Percentiles rank a stretch among this genome's conserved stretches.
Conservation (phyloP, 179 eudicot species). For the Drosera spatulata region DNA sequence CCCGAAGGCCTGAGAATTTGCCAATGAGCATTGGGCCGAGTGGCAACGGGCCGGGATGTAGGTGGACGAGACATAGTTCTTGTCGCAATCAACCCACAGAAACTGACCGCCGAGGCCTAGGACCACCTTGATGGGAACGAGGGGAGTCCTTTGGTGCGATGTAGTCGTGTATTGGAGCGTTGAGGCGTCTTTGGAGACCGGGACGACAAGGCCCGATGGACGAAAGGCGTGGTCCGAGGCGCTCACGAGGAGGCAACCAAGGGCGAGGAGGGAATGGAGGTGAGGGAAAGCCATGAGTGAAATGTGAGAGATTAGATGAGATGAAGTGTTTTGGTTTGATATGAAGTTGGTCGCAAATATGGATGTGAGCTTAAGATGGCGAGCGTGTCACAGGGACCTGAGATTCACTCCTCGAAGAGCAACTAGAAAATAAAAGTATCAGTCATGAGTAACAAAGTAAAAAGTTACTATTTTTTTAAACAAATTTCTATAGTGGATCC, state of each 20-base stretch:
- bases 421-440: no score
- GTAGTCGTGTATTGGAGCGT: conserved; percentile 34
- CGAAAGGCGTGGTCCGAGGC: conserved; percentile 11
- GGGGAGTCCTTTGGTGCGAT: conserved; percentile 40
- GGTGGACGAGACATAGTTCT: conserved; percentile 24
- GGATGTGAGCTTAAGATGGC: no score
- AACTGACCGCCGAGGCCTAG: conserved; percentile 18
- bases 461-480: no score
- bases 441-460: no score
- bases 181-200: conserved; percentile 28
- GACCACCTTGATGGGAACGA: conserved; percentile 15
- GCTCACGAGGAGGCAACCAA: conserved; percentile 8
- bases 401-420: no score
- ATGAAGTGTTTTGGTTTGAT: no score
- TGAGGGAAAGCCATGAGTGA: conserved; percentile 9
- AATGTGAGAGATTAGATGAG: no score
- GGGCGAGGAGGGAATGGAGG: background rate
- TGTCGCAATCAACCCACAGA: conserved; percentile 42
- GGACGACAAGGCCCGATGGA: conserved; percentile 35
- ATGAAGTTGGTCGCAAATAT: no score
- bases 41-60: conserved; percentile 28
- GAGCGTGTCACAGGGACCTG: no score
- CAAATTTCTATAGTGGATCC: no score
- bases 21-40: conserved; percentile 33
- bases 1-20: conserved; percentile 15